Conservation (phyloP, 2,329 filamentous ascomycete species). For the Polytolypa hystricis region DNA sequence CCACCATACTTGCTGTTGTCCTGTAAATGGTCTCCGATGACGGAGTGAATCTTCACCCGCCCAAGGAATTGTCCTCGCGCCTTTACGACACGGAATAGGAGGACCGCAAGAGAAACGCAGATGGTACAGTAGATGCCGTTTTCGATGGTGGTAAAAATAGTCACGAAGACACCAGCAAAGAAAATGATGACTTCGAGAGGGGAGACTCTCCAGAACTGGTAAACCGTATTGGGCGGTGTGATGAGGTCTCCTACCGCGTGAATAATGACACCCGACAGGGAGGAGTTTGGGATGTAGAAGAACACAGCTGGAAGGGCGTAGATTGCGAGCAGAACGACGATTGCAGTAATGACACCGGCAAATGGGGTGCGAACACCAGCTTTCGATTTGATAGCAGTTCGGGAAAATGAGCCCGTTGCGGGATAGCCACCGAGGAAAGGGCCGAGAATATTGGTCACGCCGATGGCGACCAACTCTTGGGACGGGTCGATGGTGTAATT, state of each 20-base stretch:
- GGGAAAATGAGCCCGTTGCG: constrained; percentile 87
- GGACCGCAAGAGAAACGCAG: constrained; percentile 59
- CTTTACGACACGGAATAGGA: constrained; percentile 74
- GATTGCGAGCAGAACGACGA: constrained; percentile 78
- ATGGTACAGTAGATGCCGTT: constrained; percentile 87
- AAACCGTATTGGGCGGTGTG: constrained; percentile 79
- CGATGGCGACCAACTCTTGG: constrained; percentile 91
- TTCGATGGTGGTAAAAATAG: constrained; percentile 79
- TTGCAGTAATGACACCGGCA: constrained; percentile 75
- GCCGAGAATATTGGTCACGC: constrained; percentile 77
- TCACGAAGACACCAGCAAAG: constrained; percentile 83
- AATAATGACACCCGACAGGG: constrained; percentile 81
- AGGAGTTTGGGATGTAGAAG: constrained; percentile 79
- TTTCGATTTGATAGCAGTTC: constrained; percentile 95
- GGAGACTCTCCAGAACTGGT: constrained; percentile 90
- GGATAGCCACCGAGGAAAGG: constrained; percentile 89
- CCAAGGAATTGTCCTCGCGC: constrained; percentile 77
- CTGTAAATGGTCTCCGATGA: constrained; percentile 63
- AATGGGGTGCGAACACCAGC: constrained; percentile 87
- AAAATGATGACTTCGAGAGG: constrained; percentile 87
- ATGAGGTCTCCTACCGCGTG: constrained; percentile 91
- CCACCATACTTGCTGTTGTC: constrained; percentile 53
- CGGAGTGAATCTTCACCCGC: constrained; percentile 69
- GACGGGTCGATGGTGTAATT: constrained; percentile 94
- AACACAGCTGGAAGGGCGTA: constrained; percentile 83